Evolutionary conservation across 2,329 filamentous ascomycete genomes (phyloP).

Genomic region (Penicillium hesseltinei): DNA sequence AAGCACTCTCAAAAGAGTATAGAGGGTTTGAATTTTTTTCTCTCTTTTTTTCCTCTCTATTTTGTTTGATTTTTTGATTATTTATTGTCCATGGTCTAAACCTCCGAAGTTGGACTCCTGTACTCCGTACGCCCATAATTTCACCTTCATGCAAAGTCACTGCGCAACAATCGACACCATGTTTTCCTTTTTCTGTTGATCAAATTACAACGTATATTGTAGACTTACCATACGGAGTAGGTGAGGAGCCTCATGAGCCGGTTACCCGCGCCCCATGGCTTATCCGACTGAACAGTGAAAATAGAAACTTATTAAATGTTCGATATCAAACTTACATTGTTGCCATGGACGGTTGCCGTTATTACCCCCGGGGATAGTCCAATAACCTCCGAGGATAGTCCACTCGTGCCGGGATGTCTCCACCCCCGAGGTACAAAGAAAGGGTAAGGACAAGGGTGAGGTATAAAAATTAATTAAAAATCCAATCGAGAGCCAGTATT

Average conservation of each 20-base stretch:
- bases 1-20: slow-evolving; percentile 11
- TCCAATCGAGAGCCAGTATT: neutral
- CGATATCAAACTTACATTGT: neutral
- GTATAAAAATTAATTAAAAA: neutral
- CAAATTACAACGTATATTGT: neutral
- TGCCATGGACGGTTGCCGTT: neutral
- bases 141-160: slow-evolving; percentile 12
- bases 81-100: neutral
- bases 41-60: neutral
- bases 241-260: slow-evolving; percentile 19
- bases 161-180: slow-evolving; percentile 13
- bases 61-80: neutral
- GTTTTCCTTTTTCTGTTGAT: neutral
- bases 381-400: neutral
- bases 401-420: neutral
- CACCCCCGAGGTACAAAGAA: neutral
- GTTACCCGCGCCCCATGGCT: slow-evolving; percentile 9
- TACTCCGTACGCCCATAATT: slow-evolving; percentile 6
- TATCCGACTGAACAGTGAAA: neutral
- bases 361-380: neutral
- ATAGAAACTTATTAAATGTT: neutral
- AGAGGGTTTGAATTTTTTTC: neutral
- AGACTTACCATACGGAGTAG: neutral
- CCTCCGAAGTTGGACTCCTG: slow-evolving; percentile 2
- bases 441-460: neutral